phyloP scores from a whole-genome alignment of 2,329 filamentous ascomycete species.

The Sclerotinia trifoliorum region DNA sequence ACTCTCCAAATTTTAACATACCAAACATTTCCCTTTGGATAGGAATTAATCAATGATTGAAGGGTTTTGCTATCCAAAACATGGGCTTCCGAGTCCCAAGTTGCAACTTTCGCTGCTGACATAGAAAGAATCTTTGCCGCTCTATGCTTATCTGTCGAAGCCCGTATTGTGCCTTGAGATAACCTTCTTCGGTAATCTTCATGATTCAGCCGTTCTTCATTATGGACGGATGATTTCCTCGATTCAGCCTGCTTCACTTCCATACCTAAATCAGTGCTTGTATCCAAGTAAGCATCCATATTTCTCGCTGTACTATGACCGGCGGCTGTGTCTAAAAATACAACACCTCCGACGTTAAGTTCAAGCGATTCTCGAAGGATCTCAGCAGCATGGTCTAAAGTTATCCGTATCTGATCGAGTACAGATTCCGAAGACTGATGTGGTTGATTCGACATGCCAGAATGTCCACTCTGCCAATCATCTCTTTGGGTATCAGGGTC shows the following conservation, averaged over 20 bases:
- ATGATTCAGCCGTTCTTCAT: not conserved
- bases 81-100: conserved; percentile 28
- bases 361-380: conserved; percentile 37
- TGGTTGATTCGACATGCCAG: not conserved
- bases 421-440: conserved; percentile 24
- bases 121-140: conserved; percentile 34
- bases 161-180: conserved; percentile 26
- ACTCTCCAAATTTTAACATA: conserved; percentile 19
- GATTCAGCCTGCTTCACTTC: conserved; percentile 23
- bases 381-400: conserved; percentile 36
- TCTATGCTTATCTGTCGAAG: conserved; percentile 30
- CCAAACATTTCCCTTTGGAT: conserved; percentile 39
- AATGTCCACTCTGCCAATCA: not conserved
- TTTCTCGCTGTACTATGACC: conserved; percentile 28
- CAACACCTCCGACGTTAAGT: conserved; percentile 35
- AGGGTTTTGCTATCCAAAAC: conserved; percentile 34
- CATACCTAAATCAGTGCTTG: conserved; percentile 24
- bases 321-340: conserved; percentile 36
- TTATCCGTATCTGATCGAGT: conserved; percentile 35
- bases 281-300: conserved; percentile 24
- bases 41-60: conserved; percentile 33
- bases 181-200: conserved; percentile 18
- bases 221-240: not conserved
- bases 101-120: conserved; percentile 30
- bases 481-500: not conserved